Percentiles rank a stretch among this genome's conserved stretches.
Conservation (phyloP, 2,329 filamentous ascomycete species). For the Lasiodiplodia citricola region DNA sequence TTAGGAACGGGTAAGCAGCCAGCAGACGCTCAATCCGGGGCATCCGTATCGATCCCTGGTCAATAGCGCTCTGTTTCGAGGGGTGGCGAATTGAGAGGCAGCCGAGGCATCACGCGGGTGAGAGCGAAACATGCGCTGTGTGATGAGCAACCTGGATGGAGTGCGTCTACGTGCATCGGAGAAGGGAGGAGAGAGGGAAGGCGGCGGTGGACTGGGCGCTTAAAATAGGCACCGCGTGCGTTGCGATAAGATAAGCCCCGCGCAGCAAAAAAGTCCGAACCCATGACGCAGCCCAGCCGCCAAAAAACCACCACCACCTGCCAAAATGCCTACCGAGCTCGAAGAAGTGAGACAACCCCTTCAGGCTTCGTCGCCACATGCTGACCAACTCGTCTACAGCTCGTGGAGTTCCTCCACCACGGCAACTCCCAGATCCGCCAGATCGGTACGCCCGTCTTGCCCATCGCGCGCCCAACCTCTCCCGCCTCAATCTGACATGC, state of each 20-base stretch:
- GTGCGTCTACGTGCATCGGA: conserved; percentile 2
- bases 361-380: not conserved
- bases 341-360: conserved; percentile 49
- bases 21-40: not conserved
- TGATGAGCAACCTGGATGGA: conserved; percentile 6
- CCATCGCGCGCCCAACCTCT: conserved; percentile 32
- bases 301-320: not conserved
- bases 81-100: not conserved
- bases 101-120: not conserved
- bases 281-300: conserved; percentile 22
- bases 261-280: conserved; percentile 16
- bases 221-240: conserved; percentile 16
- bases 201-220: conserved; percentile 6
- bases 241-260: conserved; percentile 24
- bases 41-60: not conserved
- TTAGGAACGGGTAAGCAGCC: conserved; percentile 14
- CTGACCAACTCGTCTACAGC: conserved; percentile 53
- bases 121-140: conserved; percentile 6
- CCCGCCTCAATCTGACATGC: conserved; percentile 27
- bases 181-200: conserved; percentile 1
- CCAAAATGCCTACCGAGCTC: conserved; percentile 55
- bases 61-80: not conserved
- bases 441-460: conserved; percentile 60
- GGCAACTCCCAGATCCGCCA: conserved; percentile 89
- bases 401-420: conserved; percentile 92